These are phyloP conservation scores for Cercospora citrullina DNA, from an alignment of 2,329 filamentous ascomycete genomes.

Conservation along the genomic window DNA sequence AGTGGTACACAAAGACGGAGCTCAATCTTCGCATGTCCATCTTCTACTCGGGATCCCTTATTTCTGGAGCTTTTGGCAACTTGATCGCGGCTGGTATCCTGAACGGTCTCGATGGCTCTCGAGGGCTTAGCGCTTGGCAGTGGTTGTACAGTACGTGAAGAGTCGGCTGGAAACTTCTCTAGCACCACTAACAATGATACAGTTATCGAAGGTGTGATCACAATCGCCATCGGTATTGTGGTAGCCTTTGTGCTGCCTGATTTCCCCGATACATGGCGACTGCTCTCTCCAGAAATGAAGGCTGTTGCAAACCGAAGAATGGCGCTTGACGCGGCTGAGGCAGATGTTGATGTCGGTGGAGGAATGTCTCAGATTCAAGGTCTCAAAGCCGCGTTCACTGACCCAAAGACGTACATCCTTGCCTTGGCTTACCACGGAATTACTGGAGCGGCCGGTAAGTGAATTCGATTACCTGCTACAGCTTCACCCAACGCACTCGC, in stretches of 20 bases:
- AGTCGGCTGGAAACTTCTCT: too few species aligned
- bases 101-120: constrained; percentile 60
- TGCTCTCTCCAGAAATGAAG: constrained; percentile 48
- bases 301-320: constrained; percentile 51
- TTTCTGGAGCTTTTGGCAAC: constrained; percentile 72
- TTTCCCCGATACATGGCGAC: constrained; percentile 50
- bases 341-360: constrained; percentile 51
- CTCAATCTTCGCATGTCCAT: constrained; percentile 65
- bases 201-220: constrained; percentile 41
- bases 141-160: constrained; percentile 23
- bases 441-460: constrained; percentile 44
- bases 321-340: constrained; percentile 53
- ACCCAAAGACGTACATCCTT: constrained; percentile 53
- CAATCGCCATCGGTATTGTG: constrained; percentile 30
- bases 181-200: constrained; percentile 39
- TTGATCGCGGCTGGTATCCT: constrained; percentile 62
- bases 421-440: constrained; percentile 52
- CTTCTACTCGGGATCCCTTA: constrained; percentile 66
- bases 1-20: constrained; percentile 71
- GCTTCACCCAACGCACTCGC: background rate
- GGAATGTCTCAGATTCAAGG: constrained; percentile 52
- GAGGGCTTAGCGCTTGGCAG: constrained; percentile 60
- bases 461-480: background rate
- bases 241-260: constrained; percentile 48
- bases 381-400: constrained; percentile 53